phyloP scores from a whole-genome alignment of 768 basidiomycete genomes.

The Psilocybe sp. region DNA sequence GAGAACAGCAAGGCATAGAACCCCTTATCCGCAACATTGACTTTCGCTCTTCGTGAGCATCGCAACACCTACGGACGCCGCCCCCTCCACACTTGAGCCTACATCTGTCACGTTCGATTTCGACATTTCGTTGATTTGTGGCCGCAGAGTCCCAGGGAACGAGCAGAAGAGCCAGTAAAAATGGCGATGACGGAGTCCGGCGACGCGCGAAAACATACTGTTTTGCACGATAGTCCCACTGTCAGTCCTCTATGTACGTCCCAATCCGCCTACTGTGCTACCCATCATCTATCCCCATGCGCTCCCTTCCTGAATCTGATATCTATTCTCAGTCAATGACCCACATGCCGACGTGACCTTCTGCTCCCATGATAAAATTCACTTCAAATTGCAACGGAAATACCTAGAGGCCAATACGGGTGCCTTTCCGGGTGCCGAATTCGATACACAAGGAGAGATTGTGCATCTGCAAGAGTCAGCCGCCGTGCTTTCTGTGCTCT shows the following conservation, averaged over 20 bases:
- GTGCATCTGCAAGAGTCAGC: slow-evolving; percentile 21
- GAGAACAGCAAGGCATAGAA: too few species aligned
- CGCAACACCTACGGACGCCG: too few species aligned
- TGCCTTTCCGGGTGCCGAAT: slow-evolving; percentile 24
- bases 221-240: neutral
- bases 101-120: too few species aligned
- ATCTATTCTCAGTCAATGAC: slow-evolving; percentile 16
- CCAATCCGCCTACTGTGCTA: too few species aligned
- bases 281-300: neutral
- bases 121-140: too few species aligned
- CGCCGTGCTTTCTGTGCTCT: slow-evolving; percentile 20
- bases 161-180: too few species aligned
- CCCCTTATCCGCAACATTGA: too few species aligned
- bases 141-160: too few species aligned
- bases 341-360: slow-evolving; percentile 27
- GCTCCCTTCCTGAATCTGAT: neutral
- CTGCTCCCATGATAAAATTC: slow-evolving; percentile 22
- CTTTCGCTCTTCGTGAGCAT: too few species aligned
- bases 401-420: slow-evolving; percentile 24
- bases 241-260: neutral
- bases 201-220: too few species aligned
- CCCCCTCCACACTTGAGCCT: too few species aligned
- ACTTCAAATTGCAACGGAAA: slow-evolving; percentile 24
- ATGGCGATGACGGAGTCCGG: too few species aligned
- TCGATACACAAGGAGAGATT: slow-evolving; percentile 19